A percentile compares a stretch with the other conserved stretches of the same genome.
Conservation (phyloP, 2,329 filamentous ascomycete species). For the Aspergillus thermomutatus region DNA sequence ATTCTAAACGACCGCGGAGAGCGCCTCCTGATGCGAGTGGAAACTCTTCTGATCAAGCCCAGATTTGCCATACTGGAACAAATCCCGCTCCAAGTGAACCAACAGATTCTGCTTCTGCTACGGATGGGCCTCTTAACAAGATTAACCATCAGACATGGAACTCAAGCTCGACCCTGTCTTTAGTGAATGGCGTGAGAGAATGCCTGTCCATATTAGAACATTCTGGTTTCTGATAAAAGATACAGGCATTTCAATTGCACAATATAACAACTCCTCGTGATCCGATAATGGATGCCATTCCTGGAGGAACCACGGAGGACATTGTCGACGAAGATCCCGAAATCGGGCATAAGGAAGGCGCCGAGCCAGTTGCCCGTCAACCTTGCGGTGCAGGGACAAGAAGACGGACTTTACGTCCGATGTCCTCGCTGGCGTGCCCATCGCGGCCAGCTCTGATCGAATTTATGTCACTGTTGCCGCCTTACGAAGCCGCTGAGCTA, state of each 20-base stretch:
- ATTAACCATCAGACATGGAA: conserved; percentile 6
- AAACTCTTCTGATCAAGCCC: not conserved
- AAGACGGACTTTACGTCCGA: not conserved
- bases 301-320: conserved; percentile 6
- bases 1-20: not conserved
- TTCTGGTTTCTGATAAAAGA: not conserved
- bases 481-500: conserved; percentile 18
- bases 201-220: not conserved
- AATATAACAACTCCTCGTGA: conserved; percentile 6
- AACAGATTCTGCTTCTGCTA: not conserved
- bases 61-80: not conserved
- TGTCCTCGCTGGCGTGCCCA: not conserved
- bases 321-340: not conserved
- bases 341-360: not conserved
- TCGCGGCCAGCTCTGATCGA: conserved; percentile 6
- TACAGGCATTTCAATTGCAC: conserved; percentile 15
- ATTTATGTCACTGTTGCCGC: conserved; percentile 18
- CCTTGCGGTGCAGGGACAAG: not conserved
- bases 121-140: not conserved
- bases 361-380: not conserved
- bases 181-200: conserved; percentile 14
- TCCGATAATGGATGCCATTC: conserved; percentile 13
- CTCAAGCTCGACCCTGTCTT: conserved; percentile 21
- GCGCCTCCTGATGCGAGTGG: not conserved
- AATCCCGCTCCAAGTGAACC: not conserved